A percentile compares a stretch with the other conserved stretches of the same genome.
phyloP scores from a whole-genome alignment of 441 rosid species.

The Flueggea neowawraea region DNA sequence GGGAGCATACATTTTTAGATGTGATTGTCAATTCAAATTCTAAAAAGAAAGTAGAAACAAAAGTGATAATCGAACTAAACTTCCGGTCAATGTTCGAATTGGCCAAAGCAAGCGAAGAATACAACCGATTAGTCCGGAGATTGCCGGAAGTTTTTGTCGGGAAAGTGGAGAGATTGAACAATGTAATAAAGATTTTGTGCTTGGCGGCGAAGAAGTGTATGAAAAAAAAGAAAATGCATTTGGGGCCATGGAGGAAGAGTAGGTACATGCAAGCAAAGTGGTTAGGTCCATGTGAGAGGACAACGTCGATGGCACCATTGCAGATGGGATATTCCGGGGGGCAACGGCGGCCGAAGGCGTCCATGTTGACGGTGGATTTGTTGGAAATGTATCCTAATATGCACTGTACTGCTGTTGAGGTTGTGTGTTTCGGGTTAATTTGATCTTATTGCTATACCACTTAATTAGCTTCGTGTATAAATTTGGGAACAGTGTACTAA shows the following conservation, averaged over 20 bases:
- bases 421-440: conserved; percentile 18
- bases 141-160: conserved; percentile 59
- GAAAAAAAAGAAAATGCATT: conserved; percentile 61
- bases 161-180: conserved; percentile 47
- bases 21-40: conserved; percentile 31
- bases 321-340: conserved; percentile 21
- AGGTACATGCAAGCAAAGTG: conserved; percentile 71
- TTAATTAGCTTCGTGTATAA: too few relatives aligned
- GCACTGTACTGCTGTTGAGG: conserved; percentile 43
- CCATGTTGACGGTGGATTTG: conserved; percentile 58
- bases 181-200: conserved; percentile 41
- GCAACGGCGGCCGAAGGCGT: conserved; percentile 32
- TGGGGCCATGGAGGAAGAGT: conserved; percentile 77
- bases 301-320: conserved; percentile 14
- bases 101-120: conserved; percentile 58
- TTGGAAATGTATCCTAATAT: conserved; percentile 31
- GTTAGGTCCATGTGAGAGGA: conserved; percentile 39
- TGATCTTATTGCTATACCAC: too few relatives aligned
- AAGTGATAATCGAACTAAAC: conserved; percentile 52
- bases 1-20: conserved; percentile 59
- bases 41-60: conserved; percentile 34
- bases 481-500: too few relatives aligned
- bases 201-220: conserved; percentile 63
- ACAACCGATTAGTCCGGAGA: conserved; percentile 29
- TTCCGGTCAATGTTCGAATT: conserved; percentile 63